These are phyloP conservation scores for Abelmoschus esculentus DNA, from an alignment of 345 rosid species.

Conservation along the genomic window DNA sequence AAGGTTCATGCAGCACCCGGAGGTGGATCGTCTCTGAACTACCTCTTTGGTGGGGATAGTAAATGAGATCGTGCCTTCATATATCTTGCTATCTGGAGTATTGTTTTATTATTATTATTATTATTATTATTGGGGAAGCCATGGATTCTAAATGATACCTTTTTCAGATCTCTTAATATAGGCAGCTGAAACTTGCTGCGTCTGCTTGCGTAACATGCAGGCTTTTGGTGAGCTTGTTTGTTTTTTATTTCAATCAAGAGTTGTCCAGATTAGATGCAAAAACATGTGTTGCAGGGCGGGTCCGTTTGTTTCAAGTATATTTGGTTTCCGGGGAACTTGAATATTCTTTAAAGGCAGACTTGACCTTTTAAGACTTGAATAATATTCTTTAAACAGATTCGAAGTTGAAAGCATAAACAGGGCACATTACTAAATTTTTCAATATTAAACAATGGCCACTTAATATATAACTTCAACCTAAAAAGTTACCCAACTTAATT, in stretches of 20 bases:
- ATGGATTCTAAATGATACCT: conserved; percentile 12
- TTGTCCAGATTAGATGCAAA: conserved; percentile 4
- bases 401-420: too few relatives aligned
- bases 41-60: conserved; percentile 35
- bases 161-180: conserved; percentile 2
- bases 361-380: too few relatives aligned
- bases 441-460: too few relatives aligned
- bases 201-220: conserved; percentile 25
- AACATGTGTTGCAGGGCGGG: neutral
- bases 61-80: conserved; percentile 17
- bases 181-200: conserved; percentile 8
- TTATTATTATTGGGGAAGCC: conserved; percentile 22
- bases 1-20: conserved; percentile 44
- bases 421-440: too few relatives aligned
- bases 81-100: conserved; percentile 5
- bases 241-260: conserved; percentile 12
- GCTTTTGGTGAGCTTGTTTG: neutral
- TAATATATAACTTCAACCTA: too few relatives aligned
- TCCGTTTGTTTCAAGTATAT: too few relatives aligned
- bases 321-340: too few relatives aligned
- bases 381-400: too few relatives aligned
- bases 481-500: too few relatives aligned
- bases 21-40: conserved; percentile 37
- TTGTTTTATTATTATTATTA: conserved; percentile 21
- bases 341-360: too few relatives aligned